Base-by-base conservation (phyloP, 2,329 filamentous ascomycete genomes). In the Leptosphaerulina australis region DNA sequence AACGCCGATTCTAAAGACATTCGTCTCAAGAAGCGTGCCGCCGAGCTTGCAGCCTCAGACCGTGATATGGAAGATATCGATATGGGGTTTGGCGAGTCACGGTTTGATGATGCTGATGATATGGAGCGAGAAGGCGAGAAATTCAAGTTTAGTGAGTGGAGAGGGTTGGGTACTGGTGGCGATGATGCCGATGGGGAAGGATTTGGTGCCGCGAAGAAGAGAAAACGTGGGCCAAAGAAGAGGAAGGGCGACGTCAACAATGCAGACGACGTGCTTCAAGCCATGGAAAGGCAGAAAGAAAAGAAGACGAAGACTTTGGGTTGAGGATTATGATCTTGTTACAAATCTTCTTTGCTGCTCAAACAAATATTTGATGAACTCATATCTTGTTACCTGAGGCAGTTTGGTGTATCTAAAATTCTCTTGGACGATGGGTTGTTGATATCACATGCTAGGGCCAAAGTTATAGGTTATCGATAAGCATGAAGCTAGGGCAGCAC, bases 1-100 rank as follows among this genome's bases (percentile, higher is more conserved):
- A 57, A 62, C 22, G 52, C 60, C 0, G 74, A 76, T 5, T 83
- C 83, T 1, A 83, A 85, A 54, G 83, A 87, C 55, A 85, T 86
- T 39, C 86, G 88, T 6, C 83, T 87, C 41, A 87, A 85, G 70
- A 77, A 74, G 46, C 76, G 76, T 5, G 76, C 75, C 10, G 87
- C 83, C 58, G 88, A 97, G 77, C 78, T 97, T 52, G 84, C 79
- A 8, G 76, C 76, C n/a, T 74, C 86, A 46, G 88, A 89, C 60
- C 83, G 92, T 37, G 93, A 97, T 69, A 85, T 91, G 37, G 86
- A 93, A 49, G 93, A 99, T 74, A 82, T 99, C 75, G 94, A 99
- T 67, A 84, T 97, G 79, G 93, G 92, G 53, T 97, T 99, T 67
- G 94, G 94, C 25, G 90, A 86, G 15, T 94, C 88, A 66, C 83